These are phyloP conservation scores for Botrytis deweyae DNA, from an alignment of 2,329 filamentous ascomycete species.

Conservation along the genomic window DNA sequence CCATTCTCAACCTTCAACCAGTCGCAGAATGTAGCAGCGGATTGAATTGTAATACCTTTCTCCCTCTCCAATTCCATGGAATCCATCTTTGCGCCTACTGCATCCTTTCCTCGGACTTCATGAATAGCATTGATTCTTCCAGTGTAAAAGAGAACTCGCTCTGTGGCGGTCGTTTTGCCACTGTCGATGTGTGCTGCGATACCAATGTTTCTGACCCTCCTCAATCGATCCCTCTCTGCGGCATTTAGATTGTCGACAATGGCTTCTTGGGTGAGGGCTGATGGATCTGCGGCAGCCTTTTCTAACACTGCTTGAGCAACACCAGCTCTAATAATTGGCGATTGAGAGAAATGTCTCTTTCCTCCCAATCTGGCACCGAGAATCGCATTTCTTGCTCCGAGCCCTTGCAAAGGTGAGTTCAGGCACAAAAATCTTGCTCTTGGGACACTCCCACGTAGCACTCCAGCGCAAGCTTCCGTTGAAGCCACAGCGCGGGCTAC, in stretches of 20 bases:
- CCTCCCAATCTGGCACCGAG: conserved; percentile 24
- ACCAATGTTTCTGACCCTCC: conserved; percentile 90
- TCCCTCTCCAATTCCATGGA: conserved; percentile 98
- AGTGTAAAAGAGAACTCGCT: conserved; percentile 97
- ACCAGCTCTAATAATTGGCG: conserved; percentile 31
- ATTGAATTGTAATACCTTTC: conserved; percentile 98
- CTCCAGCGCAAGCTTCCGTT: conserved; percentile 31
- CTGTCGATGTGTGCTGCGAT: conserved; percentile 99
- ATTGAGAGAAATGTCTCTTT: conserved; percentile 37
- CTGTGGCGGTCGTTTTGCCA: conserved; percentile 94
- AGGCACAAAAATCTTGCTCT: conserved; percentile 37
- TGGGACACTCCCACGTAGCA: conserved; percentile 28
- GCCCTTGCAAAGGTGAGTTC: conserved; percentile 32
- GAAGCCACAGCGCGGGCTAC: conserved; percentile 34
- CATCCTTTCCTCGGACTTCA: conserved; percentile 92
- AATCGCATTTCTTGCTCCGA: conserved; percentile 24
- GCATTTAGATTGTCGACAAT: conserved; percentile 45
- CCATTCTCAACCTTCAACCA: conserved; percentile 87
- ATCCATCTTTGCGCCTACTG: conserved; percentile 98
- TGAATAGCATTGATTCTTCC: conserved; percentile 96
- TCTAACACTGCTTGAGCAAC: conserved; percentile 39
- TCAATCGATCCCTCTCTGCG: conserved; percentile 73
- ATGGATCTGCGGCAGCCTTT: conserved; percentile 35
- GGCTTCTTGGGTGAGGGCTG: conserved; percentile 31
- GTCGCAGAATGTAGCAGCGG: conserved; percentile 95